Evolutionary conservation across 352 stramenopile genomes (phyloP).

Genomic region (Globisporangium barbulae): DNA sequence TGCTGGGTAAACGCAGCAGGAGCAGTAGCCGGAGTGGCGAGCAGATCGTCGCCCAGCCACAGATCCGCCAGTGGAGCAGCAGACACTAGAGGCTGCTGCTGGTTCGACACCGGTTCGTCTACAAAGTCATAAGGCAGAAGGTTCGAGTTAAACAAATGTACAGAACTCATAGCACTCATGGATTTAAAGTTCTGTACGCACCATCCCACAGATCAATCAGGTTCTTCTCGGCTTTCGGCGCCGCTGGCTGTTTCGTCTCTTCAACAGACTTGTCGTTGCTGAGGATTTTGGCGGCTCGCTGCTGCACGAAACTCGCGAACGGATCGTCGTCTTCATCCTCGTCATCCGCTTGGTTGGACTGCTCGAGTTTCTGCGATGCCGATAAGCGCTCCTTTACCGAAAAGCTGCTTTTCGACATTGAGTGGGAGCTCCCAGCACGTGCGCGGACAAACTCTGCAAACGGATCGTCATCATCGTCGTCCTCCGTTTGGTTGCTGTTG

Average conservation of each 20-base stretch:
- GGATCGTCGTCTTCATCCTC: slow-evolving; percentile 48
- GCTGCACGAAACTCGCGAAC: slow-evolving; percentile 60
- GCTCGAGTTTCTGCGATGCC: not conserved
- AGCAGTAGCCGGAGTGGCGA: slow-evolving; percentile 1
- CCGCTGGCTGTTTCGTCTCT: slow-evolving; percentile 20
- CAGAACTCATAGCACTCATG: not conserved
- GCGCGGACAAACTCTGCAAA: slow-evolving; percentile 63
- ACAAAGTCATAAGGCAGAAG: not conserved
- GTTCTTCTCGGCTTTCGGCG: slow-evolving; percentile 26
- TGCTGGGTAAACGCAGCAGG: not conserved
- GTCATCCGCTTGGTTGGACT: slow-evolving; percentile 19
- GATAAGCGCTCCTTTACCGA: slow-evolving; percentile 1
- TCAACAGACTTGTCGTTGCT: slow-evolving; percentile 20
- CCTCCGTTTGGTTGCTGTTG: slow-evolving; percentile 25
- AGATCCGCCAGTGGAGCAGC: slow-evolving; percentile 12
- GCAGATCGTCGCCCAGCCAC: slow-evolving; percentile 10
- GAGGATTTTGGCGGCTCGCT: slow-evolving; percentile 42
- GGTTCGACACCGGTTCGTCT: slow-evolving; percentile 20
- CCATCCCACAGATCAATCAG: slow-evolving; percentile 70
- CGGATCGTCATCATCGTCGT: slow-evolving; percentile 41
- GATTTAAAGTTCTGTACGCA: slow-evolving; percentile 16
- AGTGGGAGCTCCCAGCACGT: slow-evolving; percentile 25
- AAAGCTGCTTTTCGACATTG: slow-evolving; percentile 13
- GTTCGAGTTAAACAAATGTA: not conserved
- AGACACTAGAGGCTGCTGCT: not conserved